Percentiles rank a stretch among this genome's conserved stretches.
Evolutionary conservation across 495 filamentous ascomycete genomes (phyloP).

Genomic region (Sphaerosporella brunnea): DNA sequence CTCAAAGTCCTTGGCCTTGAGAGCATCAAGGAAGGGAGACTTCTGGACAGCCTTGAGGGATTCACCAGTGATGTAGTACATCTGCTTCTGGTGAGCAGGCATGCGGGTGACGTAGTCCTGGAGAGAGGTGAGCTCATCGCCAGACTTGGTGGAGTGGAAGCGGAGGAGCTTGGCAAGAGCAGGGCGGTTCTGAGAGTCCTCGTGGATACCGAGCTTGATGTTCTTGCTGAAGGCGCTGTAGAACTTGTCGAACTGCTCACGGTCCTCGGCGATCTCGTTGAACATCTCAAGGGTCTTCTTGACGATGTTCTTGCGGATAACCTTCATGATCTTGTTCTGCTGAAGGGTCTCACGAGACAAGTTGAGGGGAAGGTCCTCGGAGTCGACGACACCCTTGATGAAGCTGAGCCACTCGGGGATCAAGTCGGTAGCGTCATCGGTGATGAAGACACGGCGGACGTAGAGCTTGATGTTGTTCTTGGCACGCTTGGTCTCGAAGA

Average conservation of each 20-base stretch:
- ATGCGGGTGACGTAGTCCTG: constrained; percentile 95
- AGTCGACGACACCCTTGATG: constrained; percentile 99
- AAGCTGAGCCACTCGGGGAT: constrained; percentile 99
- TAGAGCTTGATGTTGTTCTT: constrained; percentile 99
- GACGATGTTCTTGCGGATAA: constrained; percentile 99
- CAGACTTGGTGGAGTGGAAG: constrained; percentile 97
- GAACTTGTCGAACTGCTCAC: constrained; percentile 99
- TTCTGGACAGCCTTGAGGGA: constrained; percentile 93
- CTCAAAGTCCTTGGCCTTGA: constrained; percentile 99
- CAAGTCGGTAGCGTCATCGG: constrained; percentile 95
- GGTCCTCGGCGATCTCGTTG: constrained; percentile 94
- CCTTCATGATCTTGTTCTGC: constrained; percentile 99
- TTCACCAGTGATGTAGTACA: constrained; percentile 99
- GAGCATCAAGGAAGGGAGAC: constrained; percentile 95
- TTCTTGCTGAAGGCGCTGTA: constrained; percentile 99
- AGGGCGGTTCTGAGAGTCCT: constrained; percentile 93
- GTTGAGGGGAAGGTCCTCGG: constrained; percentile 96
- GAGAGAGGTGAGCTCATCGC: constrained; percentile 86
- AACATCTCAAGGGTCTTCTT: constrained; percentile 99
- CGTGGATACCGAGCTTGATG: constrained; percentile 99
- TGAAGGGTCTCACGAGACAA: constrained; percentile 98
- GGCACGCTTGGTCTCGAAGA: constrained; percentile 99
- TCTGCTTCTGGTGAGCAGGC: constrained; percentile 98
- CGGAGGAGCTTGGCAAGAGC: constrained; percentile 93
- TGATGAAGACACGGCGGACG: constrained; percentile 99